Conservation (phyloP, 2,329 filamentous ascomycete genomes). For the Cadophora sp. region DNA sequence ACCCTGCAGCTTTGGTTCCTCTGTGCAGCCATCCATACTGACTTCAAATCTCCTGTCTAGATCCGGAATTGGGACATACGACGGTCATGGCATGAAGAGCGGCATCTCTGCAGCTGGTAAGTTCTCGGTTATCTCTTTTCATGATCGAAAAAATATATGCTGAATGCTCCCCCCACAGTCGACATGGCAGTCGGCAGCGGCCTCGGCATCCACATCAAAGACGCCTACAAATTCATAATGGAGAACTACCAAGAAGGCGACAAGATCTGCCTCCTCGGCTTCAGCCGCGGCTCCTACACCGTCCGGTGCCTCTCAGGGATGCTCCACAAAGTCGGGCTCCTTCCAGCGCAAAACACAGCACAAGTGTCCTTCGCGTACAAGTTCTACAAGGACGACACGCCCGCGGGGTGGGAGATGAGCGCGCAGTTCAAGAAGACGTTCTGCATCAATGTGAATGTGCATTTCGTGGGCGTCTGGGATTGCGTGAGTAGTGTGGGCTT, state of each 20-base stretch:
- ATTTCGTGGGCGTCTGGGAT: slow-evolving; percentile 53
- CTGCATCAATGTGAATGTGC: slow-evolving; percentile 50
- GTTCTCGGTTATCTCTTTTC: background rate
- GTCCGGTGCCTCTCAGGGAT: slow-evolving; percentile 55
- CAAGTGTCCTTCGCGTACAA: slow-evolving; percentile 53
- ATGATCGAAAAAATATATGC: background rate
- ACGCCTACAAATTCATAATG: slow-evolving; percentile 55
- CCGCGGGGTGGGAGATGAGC: slow-evolving; percentile 50
- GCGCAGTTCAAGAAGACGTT: slow-evolving; percentile 53
- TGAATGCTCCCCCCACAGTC: background rate
- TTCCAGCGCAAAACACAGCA: slow-evolving; percentile 64
- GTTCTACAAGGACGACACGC: slow-evolving; percentile 52
- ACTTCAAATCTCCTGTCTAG: slow-evolving; percentile 51
- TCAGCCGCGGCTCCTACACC: slow-evolving; percentile 58
- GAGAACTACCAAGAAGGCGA: slow-evolving; percentile 55
- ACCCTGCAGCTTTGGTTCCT: too few relatives aligned
- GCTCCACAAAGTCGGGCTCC: slow-evolving; percentile 51
- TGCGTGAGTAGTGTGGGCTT: slow-evolving; percentile 52
- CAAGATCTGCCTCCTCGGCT: slow-evolving; percentile 56
- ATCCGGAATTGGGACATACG: slow-evolving; percentile 54
- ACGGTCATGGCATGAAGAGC: slow-evolving; percentile 48
- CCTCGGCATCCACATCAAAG: slow-evolving; percentile 50
- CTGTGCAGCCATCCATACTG: background rate
- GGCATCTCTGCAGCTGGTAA: slow-evolving; percentile 49
- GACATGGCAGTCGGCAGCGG: slow-evolving; percentile 53